Base-by-base conservation (phyloP, 2,329 filamentous ascomycete genomes). In the Hypoxylon sp. region DNA sequence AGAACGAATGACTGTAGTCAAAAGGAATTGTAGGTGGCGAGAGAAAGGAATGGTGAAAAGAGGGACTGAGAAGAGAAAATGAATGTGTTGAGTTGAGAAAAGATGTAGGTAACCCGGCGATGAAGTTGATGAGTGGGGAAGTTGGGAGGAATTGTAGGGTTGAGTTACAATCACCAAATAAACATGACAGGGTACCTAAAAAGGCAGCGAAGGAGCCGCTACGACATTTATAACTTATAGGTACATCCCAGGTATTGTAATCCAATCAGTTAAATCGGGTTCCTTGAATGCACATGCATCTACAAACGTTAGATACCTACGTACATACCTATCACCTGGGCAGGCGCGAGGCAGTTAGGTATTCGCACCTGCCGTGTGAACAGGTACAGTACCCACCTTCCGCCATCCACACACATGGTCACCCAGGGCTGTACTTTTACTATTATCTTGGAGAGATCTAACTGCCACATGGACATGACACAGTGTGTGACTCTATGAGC, bases 31-130 rank as follows among this genome's bases (percentile, higher is more conserved):
- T 67, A 67, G 63, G 68, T 61, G 50, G 60, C 20, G 49, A 55
- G 40, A 64, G 61, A 66, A 68, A 65, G 50, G 42, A 58, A 54
- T 49, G 38, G 49, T 50, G 53, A 61, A 69, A 61, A 71, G 62
- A 71, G 60, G 49, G 57, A 68, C 46, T 57, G 70, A 73, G 69
- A 61, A 70, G 30, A 46, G 52, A 57, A 61, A 71, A 71, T 54
- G 64, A 57, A 68, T 59, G 69, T 61, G 56, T 64, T 36, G 16
- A 30, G 24, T 52, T 12, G 22, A 16, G 18, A 49, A 36, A 38
- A 64, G 42, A 32, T 28, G 28, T 3, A 59, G 61, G 59, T 61
- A 62, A 67, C 51, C 57, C 26, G 61, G 36, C 50, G 52, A 50
- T 44, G 24, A 6, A 6, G 3, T 26, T 3, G 6, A 26, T 26